Evolutionary conservation across 78 protist genomes (phyloP).

Genomic region (Speleostelium caveatum): DNA sequence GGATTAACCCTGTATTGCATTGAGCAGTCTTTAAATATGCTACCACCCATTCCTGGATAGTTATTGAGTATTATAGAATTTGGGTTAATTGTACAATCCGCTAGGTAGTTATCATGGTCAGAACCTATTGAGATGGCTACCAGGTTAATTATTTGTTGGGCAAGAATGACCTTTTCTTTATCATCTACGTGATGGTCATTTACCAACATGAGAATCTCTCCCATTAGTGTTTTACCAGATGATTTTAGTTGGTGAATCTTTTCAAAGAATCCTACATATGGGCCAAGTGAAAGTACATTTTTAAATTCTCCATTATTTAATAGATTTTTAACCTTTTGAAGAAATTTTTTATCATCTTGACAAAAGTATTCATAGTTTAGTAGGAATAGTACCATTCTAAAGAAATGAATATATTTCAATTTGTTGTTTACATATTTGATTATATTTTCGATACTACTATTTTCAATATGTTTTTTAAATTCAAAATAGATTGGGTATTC

Average conservation of each 20-base stretch:
- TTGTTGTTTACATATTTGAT: background rate
- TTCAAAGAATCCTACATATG: background rate
- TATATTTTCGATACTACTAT: background rate
- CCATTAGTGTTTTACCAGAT: too few relatives aligned
- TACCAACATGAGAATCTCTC: too few relatives aligned
- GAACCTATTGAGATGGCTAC: slow-evolving; percentile 36
- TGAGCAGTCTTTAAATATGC: background rate
- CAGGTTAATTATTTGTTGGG: slow-evolving; percentile 2
- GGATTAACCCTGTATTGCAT: background rate
- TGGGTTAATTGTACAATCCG: too few relatives aligned
- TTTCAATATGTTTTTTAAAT: background rate
- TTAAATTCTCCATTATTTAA: background rate
- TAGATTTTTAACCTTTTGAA: background rate
- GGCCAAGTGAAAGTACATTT: background rate
- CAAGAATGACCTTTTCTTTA: background rate
- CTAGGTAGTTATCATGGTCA: too few relatives aligned
- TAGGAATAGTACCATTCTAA: slow-evolving; percentile 37
- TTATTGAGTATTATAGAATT: background rate
- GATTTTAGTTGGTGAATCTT: too few relatives aligned
- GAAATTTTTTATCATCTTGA: background rate
- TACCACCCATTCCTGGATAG: background rate
- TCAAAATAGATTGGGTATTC: background rate
- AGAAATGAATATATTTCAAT: background rate
- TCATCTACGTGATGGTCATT: background rate
- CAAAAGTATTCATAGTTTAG: background rate